A percentile compares a stretch with the other conserved stretches of the same genome.
Conservation (phyloP, 805 yeast species). For the Pichia thaimueangensis region DNA sequence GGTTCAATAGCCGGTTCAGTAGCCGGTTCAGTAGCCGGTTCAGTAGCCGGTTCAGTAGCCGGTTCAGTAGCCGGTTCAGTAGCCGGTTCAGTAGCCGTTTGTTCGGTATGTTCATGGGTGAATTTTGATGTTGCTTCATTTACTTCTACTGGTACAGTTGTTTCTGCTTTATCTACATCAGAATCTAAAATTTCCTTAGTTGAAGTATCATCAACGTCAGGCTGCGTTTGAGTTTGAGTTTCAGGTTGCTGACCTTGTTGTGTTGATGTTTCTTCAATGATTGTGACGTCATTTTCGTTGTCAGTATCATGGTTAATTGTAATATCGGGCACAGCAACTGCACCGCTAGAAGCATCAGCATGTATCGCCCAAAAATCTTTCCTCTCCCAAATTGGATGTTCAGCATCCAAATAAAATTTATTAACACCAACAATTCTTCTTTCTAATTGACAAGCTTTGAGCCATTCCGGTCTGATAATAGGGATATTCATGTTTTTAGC, state of each 20-base stretch:
- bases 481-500: constrained; percentile 88
- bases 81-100: not conserved
- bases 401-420: constrained; percentile 65
- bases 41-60: too few relatives aligned
- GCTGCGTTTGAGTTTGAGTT: too few relatives aligned
- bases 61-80: too few relatives aligned
- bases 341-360: not conserved
- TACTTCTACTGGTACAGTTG: not conserved
- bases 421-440: constrained; percentile 89
- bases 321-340: not conserved
- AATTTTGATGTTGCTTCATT: too few relatives aligned
- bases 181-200: not conserved
- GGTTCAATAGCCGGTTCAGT: too few relatives aligned
- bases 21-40: too few relatives aligned
- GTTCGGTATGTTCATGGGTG: too few relatives aligned
- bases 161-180: not conserved
- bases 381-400: constrained; percentile 35
- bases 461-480: constrained; percentile 93
- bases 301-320: not conserved
- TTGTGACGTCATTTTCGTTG: not conserved
- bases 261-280: too few relatives aligned
- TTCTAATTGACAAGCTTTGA: constrained; percentile 86
- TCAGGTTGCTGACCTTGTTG: too few relatives aligned
- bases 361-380: constrained; percentile 36
- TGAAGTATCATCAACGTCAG: not conserved